Conservation (phyloP, 192 early-diverging fungal genomes). For the Umbelopsis vinacea region DNA sequence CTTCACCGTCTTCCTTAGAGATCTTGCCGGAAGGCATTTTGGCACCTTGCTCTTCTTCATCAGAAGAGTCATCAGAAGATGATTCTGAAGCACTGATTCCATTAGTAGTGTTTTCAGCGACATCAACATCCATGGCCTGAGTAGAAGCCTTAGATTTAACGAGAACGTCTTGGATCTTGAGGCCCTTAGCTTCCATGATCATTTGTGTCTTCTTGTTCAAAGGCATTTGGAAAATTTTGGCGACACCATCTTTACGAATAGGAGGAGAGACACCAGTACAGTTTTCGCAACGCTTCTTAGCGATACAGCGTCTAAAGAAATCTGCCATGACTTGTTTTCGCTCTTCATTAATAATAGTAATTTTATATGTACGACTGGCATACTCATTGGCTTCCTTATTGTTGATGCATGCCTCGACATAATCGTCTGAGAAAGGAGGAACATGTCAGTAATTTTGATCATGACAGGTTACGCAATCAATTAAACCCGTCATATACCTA, state of each 20-base stretch:
- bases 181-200: constrained; percentile 60
- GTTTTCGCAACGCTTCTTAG: constrained; percentile 63
- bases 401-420: constrained; percentile 52
- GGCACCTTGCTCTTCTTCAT: constrained; percentile 32
- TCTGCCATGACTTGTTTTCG: constrained; percentile 53
- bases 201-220: constrained; percentile 68
- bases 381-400: constrained; percentile 29
- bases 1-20: constrained; percentile 41
- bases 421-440: constrained; percentile 40
- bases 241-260: constrained; percentile 78
- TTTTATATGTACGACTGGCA: constrained; percentile 50
- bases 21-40: constrained; percentile 36
- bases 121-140: background rate
- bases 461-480: background rate
- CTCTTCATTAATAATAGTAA: constrained; percentile 57
- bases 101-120: background rate
- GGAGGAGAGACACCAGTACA: constrained; percentile 68
- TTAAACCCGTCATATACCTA: constrained; percentile 41
- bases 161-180: constrained; percentile 38
- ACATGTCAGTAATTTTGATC: background rate
- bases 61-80: constrained; percentile 17
- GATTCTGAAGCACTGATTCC: background rate
- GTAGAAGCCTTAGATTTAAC: background rate
- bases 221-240: constrained; percentile 84
- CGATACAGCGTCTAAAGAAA: constrained; percentile 49